Base-by-base conservation (phyloP, 1,284 basidiomycete species). In the Cystobasidiaceae sp. region DNA sequence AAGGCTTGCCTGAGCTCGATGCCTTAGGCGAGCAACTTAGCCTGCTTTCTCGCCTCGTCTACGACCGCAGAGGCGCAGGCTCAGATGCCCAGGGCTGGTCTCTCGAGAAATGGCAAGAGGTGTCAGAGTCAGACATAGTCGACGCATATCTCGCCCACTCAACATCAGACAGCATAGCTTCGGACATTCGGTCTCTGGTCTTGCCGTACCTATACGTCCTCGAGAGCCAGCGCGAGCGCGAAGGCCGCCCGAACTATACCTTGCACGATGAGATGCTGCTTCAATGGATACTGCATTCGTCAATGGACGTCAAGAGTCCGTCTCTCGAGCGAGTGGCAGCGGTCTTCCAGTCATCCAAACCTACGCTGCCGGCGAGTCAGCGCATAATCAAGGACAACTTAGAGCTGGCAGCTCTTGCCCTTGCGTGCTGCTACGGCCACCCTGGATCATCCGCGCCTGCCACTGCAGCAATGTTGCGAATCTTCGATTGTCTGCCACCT, bases 401-500 rank as follows among this genome's bases (percentile, higher is more conserved):
- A 72, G 88, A 90, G 68, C 84, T 92, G 72, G 90, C 86, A 13
- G 84, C 88, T 9, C 77, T 96, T 3, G 90, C 92, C 0, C 83
- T 96, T 8, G 88, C 92, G 2, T 87, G 86, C 72, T 78, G 96
- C n/a, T 97, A 97, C 70, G 90, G 90, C 11, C 89, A 83, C 71
- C 81, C 41, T 27, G 61, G 61, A 2, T 15, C 30, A 11, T 82
- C 81, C 62, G 77, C 85, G 34, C 80, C 84, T 69, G 82, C 85
- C 69, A 94, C 89, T 90, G 73, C 84, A 0, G 85, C 81, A 1
- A 94, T 94, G 91, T 89, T 86, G 69, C 80, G 81, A 34, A 89
- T 96, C 63, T 96, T 97, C 75, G 93, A 97, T 75, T 96, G 91
- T 74, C 80, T 96, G 45, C 93, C 93, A 0, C 91, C 87, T 7